Percentiles rank a stretch among this genome's conserved stretches.
Evolutionary conservation across 2,329 filamentous ascomycete genomes (phyloP).

Genomic region (Diplodia scrobiculata): DNA sequence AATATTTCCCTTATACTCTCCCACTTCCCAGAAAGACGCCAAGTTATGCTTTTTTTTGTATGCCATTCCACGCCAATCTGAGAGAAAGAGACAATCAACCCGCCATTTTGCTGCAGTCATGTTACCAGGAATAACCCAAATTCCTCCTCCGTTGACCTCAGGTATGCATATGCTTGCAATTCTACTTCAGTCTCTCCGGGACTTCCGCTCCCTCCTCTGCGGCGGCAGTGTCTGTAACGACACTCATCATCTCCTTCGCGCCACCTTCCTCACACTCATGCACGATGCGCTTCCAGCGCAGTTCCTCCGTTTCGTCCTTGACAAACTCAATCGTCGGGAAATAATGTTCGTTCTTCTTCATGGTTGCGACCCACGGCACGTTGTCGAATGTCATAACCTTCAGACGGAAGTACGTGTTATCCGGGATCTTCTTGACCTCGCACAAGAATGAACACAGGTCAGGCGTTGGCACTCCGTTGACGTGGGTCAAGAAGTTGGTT

Average conservation of each 20-base stretch:
- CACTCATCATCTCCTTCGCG: constrained; percentile 35
- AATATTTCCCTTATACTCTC: neutral
- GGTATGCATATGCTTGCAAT: neutral
- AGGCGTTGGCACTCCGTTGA: constrained; percentile 84
- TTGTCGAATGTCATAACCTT: constrained; percentile 99
- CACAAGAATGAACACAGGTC: constrained; percentile 78
- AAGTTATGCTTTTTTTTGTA: constrained; percentile 22
- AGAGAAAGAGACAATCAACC: neutral
- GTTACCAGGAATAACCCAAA: neutral
- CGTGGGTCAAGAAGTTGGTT: constrained; percentile 96
- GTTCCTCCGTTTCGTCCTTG: constrained; percentile 56
- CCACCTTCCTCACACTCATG: constrained; percentile 54
- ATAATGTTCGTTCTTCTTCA: constrained; percentile 99
- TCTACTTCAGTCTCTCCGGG: constrained; percentile 18
- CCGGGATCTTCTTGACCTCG: constrained; percentile 82
- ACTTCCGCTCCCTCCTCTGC: constrained; percentile 14
- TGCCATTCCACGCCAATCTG: constrained; percentile 17
- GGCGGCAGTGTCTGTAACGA: constrained; percentile 36
- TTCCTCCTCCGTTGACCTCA: neutral
- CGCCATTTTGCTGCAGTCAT: neutral
- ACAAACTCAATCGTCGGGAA: constrained; percentile 68
- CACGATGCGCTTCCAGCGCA: constrained; percentile 61
- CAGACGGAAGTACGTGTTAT: constrained; percentile 97
- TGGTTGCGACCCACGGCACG: constrained; percentile 98
- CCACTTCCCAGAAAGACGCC: constrained; percentile 15